Percentiles rank a stretch among this genome's conserved stretches.
Evolutionary conservation across 2,329 filamentous ascomycete species (phyloP).

Genomic region (Dissoconium aciculare): DNA sequence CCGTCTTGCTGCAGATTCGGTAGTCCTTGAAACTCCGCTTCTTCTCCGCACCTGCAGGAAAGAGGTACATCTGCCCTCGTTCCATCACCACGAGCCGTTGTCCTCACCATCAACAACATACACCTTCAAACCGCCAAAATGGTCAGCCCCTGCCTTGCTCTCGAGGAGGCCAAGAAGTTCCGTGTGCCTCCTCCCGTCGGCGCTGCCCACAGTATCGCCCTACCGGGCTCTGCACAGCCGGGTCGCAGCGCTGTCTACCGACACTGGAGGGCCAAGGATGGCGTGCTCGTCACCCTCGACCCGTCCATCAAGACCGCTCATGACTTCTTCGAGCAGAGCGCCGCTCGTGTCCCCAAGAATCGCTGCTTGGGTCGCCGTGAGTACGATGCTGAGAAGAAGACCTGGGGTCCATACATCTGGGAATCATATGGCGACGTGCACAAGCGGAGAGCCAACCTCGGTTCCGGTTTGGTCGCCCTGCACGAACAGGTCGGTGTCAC

Average conservation of each 20-base stretch:
- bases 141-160: neutral
- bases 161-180: constrained; percentile 33
- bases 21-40: no score
- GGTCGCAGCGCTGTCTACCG: constrained; percentile 67
- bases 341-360: constrained; percentile 47
- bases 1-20: no score
- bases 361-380: constrained; percentile 67
- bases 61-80: no score
- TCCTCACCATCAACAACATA: no score
- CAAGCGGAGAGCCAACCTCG: constrained; percentile 66
- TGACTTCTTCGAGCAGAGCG: constrained; percentile 27
- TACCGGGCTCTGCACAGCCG: constrained; percentile 60
- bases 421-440: constrained; percentile 68
- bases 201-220: constrained; percentile 58
- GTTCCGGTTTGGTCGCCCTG: constrained; percentile 69
- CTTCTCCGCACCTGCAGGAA: no score
- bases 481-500: constrained; percentile 57
- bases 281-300: constrained; percentile 56
- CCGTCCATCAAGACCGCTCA: constrained; percentile 33
- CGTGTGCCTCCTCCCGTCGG: constrained; percentile 53
- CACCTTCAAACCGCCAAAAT: constrained; percentile 1
- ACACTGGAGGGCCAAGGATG: constrained; percentile 63
- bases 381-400: constrained; percentile 60
- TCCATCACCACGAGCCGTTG: no score
- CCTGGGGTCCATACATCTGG: constrained; percentile 68